Conservation (phyloP, 2,329 filamentous ascomycete species). For the Xylariaceae sp. region DNA sequence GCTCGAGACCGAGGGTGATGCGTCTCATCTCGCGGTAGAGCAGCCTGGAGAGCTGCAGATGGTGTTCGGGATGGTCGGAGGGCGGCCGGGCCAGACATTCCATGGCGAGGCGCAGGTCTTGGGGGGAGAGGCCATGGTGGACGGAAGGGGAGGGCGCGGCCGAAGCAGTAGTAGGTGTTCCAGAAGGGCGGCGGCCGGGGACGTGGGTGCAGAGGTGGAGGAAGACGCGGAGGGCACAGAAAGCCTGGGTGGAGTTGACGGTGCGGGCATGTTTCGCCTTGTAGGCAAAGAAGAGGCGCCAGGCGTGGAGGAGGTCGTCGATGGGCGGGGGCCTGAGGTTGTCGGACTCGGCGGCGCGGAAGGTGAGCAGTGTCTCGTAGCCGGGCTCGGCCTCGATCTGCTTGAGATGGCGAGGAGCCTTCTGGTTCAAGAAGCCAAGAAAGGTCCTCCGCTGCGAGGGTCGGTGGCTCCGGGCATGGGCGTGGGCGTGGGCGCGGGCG, state of each 20-base stretch:
- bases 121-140: constrained; percentile 30
- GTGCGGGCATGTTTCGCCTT: constrained; percentile 47
- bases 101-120: constrained; percentile 45
- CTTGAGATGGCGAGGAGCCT: constrained; percentile 58
- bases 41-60: constrained; percentile 46
- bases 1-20: constrained; percentile 12
- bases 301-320: constrained; percentile 63
- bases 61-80: constrained; percentile 42
- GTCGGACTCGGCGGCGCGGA: constrained; percentile 61
- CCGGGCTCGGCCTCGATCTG: constrained; percentile 66
- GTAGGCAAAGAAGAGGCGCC: constrained; percentile 60
- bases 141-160: constrained; percentile 31
- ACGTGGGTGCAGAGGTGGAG: constrained; percentile 47
- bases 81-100: constrained; percentile 43
- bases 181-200: too few species aligned
- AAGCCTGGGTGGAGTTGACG: constrained; percentile 66
- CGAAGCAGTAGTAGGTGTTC: too few species aligned
- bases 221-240: constrained; percentile 58
- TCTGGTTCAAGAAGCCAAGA: constrained; percentile 57
- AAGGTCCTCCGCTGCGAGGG: constrained; percentile 52
- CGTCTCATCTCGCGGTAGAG: constrained; percentile 40
- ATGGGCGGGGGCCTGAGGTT: constrained; percentile 62
- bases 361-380: constrained; percentile 67
- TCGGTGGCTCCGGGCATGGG: constrained; percentile 28
- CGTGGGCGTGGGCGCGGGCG: constrained; percentile 30